Evolutionary conservation across 106 monocot species (phyloP).

Genomic region (Allium fistulosum): DNA sequence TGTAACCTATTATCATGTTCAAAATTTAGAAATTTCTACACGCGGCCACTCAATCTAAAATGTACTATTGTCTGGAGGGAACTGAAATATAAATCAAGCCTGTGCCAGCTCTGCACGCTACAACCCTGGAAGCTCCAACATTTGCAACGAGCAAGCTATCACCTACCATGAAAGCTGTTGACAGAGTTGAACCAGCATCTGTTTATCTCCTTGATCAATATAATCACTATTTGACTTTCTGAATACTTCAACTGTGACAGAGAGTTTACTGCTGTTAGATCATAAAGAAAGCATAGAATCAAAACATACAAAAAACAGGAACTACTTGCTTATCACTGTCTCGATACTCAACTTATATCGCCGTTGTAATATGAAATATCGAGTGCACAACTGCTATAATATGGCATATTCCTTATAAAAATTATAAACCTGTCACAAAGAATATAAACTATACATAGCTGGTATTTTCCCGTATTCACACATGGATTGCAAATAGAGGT

Average conservation of each 20-base stretch:
- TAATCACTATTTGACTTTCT: slow-evolving; percentile 49
- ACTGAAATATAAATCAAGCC: slow-evolving; percentile 14
- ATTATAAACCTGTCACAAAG: too few relatives aligned
- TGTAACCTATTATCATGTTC: background rate
- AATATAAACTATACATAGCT: too few relatives aligned
- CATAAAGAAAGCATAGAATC: background rate
- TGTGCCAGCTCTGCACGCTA: slow-evolving; percentile 47
- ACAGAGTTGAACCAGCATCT: slow-evolving; percentile 75
- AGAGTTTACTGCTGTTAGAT: slow-evolving; percentile 3
- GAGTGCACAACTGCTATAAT: too few relatives aligned
- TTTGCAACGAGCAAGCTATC: slow-evolving; percentile 62
- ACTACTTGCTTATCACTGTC: background rate
- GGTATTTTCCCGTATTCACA: too few relatives aligned
- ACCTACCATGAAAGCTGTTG: slow-evolving; percentile 55
- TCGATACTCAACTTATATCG: too few relatives aligned
- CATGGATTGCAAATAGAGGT: too few relatives aligned
- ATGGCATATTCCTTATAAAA: too few relatives aligned
- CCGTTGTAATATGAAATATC: too few relatives aligned
- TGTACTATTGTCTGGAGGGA: background rate
- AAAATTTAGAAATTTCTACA: background rate
- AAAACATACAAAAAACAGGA: background rate
- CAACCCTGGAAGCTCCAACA: slow-evolving; percentile 76
- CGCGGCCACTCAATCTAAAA: background rate
- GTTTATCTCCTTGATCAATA: slow-evolving; percentile 28
- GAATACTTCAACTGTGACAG: slow-evolving; percentile 47